Evolutionary conservation across 2,329 filamentous ascomycete genomes (phyloP).

Genomic region (Orbilia quercus): DNA sequence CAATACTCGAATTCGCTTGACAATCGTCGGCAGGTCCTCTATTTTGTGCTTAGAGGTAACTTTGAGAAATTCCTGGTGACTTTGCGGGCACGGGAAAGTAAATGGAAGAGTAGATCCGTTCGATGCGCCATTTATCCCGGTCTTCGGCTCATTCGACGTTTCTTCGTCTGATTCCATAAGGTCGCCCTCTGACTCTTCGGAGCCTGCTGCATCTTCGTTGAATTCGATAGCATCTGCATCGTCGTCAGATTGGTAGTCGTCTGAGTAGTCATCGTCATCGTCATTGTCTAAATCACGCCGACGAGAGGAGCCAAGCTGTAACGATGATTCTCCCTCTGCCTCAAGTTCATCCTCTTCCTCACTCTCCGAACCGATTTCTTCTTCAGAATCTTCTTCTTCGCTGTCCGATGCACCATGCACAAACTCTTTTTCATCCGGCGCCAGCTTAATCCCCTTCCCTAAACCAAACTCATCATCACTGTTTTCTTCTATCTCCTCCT

Average conservation of each 20-base stretch:
- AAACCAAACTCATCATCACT: conserved; percentile 72
- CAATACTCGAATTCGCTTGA: conserved; percentile 90
- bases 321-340: conserved; percentile 68
- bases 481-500: conserved; percentile 62
- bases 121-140: conserved; percentile 63
- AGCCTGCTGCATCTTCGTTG: conserved; percentile 64
- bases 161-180: conserved; percentile 69
- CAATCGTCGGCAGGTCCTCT: conserved; percentile 77
- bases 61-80: conserved; percentile 77
- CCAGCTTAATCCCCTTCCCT: conserved; percentile 68
- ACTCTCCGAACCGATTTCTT: conserved; percentile 58
- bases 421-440: conserved; percentile 64
- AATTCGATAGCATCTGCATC: conserved; percentile 66
- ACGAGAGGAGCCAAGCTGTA: conserved; percentile 63
- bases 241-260: conserved; percentile 64
- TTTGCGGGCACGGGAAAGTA: conserved; percentile 85
- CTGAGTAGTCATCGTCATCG: conserved; percentile 69
- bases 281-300: conserved; percentile 71
- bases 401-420: conserved; percentile 52
- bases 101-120: conserved; percentile 75
- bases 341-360: conserved; percentile 67
- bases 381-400: conserved; percentile 30
- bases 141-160: conserved; percentile 67
- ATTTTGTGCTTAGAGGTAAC: conserved; percentile 72
- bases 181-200: conserved; percentile 80